These are phyloP conservation scores for Colletotrichum tropicale DNA, from an alignment of 2,329 filamentous ascomycete species.

Conservation along the genomic window DNA sequence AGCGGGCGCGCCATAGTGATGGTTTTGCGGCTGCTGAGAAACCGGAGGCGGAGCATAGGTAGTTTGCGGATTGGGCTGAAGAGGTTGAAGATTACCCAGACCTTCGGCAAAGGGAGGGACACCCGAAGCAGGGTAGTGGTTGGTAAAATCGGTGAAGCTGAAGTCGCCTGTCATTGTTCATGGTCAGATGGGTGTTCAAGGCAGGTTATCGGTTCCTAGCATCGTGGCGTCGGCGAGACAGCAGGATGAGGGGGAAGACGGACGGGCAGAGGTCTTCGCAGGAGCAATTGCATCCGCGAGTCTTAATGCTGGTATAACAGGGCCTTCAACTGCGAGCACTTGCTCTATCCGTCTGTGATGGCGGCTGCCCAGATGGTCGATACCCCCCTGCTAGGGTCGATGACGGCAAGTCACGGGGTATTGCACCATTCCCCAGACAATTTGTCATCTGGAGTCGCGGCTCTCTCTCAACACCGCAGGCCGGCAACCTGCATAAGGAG, in stretches of 20 bases:
- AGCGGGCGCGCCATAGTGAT: slow-evolving; percentile 20
- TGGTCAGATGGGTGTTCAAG: slow-evolving; percentile 23
- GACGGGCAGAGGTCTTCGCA: slow-evolving; percentile 10
- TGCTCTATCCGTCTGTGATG: slow-evolving; percentile 14
- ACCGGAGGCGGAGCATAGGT: slow-evolving; percentile 43
- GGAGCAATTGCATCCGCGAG: slow-evolving; percentile 8
- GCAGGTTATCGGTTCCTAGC: slow-evolving; percentile 19
- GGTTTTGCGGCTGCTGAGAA: slow-evolving; percentile 37
- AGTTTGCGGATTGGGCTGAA: slow-evolving; percentile 57
- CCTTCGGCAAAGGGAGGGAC: slow-evolving; percentile 41
- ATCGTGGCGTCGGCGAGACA: slow-evolving; percentile 19
- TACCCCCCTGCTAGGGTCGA: slow-evolving; percentile 22
- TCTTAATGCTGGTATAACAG: slow-evolving; percentile 9
- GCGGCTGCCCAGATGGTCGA: slow-evolving; percentile 16
- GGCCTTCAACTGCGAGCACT: slow-evolving; percentile 9
- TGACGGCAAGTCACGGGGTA: slow-evolving; percentile 59
- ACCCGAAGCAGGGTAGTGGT: slow-evolving; percentile 42
- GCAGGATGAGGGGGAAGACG: slow-evolving; percentile 9
- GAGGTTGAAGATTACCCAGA: slow-evolving; percentile 48
- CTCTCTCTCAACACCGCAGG: slow-evolving; percentile 24
- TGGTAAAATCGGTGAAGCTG: slow-evolving; percentile 59
- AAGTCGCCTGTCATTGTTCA: slow-evolving; percentile 61
- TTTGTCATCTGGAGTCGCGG: slow-evolving; percentile 39
- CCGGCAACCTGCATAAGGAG: slow-evolving; percentile 19
- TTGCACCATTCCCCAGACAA: slow-evolving; percentile 59